Base-by-base conservation (phyloP, 352 stramenopile genomes). In the Globisporangium parvum region DNA sequence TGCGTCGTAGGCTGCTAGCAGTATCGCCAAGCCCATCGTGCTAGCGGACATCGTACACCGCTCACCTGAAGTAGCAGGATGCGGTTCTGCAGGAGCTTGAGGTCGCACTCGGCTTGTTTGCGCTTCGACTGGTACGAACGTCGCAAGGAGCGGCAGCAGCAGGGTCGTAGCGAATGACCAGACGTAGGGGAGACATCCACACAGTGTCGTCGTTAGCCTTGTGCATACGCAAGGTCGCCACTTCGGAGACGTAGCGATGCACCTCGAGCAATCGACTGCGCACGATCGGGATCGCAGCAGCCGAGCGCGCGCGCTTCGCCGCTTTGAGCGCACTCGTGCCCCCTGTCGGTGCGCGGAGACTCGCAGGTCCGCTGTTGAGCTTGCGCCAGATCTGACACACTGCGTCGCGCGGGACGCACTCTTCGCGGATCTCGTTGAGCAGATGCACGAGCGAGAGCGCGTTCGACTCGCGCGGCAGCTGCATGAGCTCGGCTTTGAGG, bases 61-160 rank as follows among this genome's bases (percentile, higher is more conserved):
- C 53, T 39, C 41, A 87, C 76, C 72, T 87, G 72, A 2, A 91
- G 65, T 31, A 91, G 69, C 0, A 66, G 51, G 39, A 91, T 82
- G 23, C 80, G 71, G 58, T 91, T 91, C 53, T 87, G 77, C 3
- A 91, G 69, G 12, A 91, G 57, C 55, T 88, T 74, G 28, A 87
- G 58, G 53, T 91, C 80, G 44, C 74, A 87, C 42, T 90, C 80
- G 10, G 77, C 75, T 64, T 90, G 80, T 51, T 90, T 90, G 9
- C 80, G 64, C 42, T 87, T 87, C 0, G 74, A 80, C 75, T 88
- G 35, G 17, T 20, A 2, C 23, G 4, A 14, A n/a, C 23, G 37
- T 21, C 24, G 17, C 33, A 24, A 24, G 17, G 20, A 24, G 10
- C n/a, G 54, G 11, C 17, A 11, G 12, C 21, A 52, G 2, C 39